Percentiles rank a stretch among this genome's conserved stretches.
phyloP scores from a whole-genome alignment of 2,329 filamentous ascomycete species.

The Leptodontidium sp. region DNA sequence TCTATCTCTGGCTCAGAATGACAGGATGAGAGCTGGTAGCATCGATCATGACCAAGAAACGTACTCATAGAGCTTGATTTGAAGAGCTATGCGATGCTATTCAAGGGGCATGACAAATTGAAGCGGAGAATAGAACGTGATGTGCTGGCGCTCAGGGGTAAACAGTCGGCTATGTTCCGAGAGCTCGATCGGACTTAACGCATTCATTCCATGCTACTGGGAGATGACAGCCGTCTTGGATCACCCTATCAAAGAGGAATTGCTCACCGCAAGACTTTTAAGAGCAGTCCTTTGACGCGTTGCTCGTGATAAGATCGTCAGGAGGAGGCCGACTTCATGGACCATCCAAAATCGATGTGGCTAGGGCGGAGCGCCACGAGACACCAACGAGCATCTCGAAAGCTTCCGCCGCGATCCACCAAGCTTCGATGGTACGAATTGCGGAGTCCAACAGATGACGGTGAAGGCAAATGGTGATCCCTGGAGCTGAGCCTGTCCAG shows the following conservation, averaged over 20 bases:
- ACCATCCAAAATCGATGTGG: neutral
- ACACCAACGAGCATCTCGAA: slow-evolving; percentile 8
- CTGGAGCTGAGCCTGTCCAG: slow-evolving; percentile 14
- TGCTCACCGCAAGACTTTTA: slow-evolving; percentile 11
- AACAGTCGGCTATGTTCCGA: neutral
- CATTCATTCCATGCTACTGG: neutral
- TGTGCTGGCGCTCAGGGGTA: neutral
- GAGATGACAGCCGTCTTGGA: slow-evolving; percentile 13
- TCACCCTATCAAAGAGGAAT: neutral
- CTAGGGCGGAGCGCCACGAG: slow-evolving; percentile 6
- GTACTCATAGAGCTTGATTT: neutral
- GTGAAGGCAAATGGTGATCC: slow-evolving; percentile 20
- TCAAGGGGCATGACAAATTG: neutral
- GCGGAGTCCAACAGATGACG: slow-evolving; percentile 1
- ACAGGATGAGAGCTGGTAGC: neutral
- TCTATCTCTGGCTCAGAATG: slow-evolving; percentile 9
- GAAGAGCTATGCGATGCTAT: neutral
- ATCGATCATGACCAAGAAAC: neutral
- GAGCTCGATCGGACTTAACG: slow-evolving; percentile 5
- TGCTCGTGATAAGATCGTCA: slow-evolving; percentile 10
- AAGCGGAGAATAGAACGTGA: neutral
- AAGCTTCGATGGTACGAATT: slow-evolving; percentile 19
- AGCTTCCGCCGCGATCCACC: slow-evolving; percentile 16
- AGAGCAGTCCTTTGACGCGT: neutral
- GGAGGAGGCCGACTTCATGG: neutral